A percentile compares a stretch with the other conserved stretches of the same genome.
Evolutionary conservation across 306 rosid species (phyloP).

Genomic region (Rosa persica): DNA sequence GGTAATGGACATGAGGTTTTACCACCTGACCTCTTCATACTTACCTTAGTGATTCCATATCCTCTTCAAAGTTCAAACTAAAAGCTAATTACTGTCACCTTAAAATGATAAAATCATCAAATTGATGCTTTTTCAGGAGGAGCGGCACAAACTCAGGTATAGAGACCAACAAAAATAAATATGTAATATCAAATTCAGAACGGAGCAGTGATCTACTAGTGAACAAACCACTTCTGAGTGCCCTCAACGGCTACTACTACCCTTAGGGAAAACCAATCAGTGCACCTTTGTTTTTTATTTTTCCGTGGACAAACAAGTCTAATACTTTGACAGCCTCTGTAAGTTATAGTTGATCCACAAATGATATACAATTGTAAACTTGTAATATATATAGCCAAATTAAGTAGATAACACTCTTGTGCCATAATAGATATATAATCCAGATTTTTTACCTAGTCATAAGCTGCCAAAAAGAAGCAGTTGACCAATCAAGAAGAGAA

Average conservation of each 20-base stretch:
- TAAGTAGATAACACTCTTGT: background rate
- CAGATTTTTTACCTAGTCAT: background rate
- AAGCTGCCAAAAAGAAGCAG: background rate
- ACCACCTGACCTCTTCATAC: background rate
- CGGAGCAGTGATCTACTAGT: background rate
- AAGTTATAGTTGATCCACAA: background rate
- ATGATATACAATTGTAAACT: background rate
- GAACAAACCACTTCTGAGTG: background rate
- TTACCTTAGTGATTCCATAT: background rate
- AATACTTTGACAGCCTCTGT: background rate
- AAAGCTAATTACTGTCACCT: background rate
- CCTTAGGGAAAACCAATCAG: background rate
- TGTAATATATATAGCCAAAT: background rate
- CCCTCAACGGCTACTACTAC: background rate
- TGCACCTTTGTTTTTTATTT: background rate
- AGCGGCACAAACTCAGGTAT: background rate
- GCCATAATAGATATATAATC: background rate
- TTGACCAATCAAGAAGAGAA: too few species aligned
- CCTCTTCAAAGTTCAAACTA: background rate
- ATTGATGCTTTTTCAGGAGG: background rate
- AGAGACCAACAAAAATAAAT: background rate
- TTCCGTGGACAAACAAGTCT: background rate
- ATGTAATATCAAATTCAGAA: background rate
- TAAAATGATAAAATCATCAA: background rate
- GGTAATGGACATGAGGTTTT: background rate